A percentile compares a stretch with the other conserved stretches of the same genome.
Evolutionary conservation across 1,139 yeast species (phyloP).

Genomic region (Hanseniaspora gamundiae): DNA sequence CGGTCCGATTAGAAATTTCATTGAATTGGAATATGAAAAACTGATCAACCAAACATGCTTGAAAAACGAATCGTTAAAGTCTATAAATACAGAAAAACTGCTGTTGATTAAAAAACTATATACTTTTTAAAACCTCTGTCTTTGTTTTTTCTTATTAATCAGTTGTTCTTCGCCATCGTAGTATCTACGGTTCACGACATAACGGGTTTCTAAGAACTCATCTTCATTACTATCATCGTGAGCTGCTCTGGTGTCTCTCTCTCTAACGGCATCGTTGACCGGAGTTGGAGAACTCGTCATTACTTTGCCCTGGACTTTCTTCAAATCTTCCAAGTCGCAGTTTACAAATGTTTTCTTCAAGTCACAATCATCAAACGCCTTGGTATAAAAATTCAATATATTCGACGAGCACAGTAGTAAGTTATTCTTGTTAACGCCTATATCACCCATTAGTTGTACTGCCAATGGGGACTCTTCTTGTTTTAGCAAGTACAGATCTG

Average conservation of each 20-base stretch:
- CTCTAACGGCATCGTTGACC: not conserved
- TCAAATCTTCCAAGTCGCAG: slow-evolving; percentile 7
- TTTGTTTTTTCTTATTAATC: slow-evolving; percentile 6
- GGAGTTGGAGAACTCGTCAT: not conserved
- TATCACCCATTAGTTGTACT: no score
- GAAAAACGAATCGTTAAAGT: not conserved
- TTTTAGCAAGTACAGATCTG: slow-evolving; percentile 11
- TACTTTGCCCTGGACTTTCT: not conserved
- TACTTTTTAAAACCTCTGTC: not conserved
- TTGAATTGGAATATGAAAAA: not conserved
- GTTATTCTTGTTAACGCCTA: slow-evolving; percentile 31
- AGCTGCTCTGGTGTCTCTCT: not conserved
- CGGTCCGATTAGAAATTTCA: not conserved
- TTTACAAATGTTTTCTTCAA: slow-evolving; percentile 24
- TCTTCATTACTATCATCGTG: not conserved
- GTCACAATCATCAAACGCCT: slow-evolving; percentile 32
- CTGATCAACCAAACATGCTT: not conserved
- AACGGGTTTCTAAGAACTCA: slow-evolving; percentile 8
- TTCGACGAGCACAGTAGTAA: slow-evolving; percentile 53
- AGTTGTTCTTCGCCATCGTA: slow-evolving; percentile 5
- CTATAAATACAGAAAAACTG: not conserved
- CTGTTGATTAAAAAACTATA: not conserved
- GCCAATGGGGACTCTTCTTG: no score
- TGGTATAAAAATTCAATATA: slow-evolving; percentile 49
- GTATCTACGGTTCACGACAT: not conserved